These are phyloP conservation scores for Hordeum vulgare DNA, from an alignment of 176 grass and related monocot genomes.

Conservation along the genomic window DNA sequence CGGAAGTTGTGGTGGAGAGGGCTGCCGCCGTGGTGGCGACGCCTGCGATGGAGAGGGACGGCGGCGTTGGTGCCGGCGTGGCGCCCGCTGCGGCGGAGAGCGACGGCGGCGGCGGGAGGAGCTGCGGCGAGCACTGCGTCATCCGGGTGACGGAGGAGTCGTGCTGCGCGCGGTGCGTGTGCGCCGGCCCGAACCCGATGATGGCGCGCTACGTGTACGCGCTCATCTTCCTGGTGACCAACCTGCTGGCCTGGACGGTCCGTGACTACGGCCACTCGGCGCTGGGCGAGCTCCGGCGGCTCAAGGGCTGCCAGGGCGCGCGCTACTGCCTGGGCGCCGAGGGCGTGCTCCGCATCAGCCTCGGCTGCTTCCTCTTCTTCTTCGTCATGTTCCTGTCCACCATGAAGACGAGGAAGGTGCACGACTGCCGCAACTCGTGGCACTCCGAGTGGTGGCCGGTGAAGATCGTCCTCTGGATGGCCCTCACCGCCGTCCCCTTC, in stretches of 20 bases:
- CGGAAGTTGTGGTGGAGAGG: background rate
- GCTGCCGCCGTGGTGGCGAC: background rate
- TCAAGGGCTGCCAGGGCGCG: slow-evolving; percentile 47
- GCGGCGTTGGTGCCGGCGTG: background rate
- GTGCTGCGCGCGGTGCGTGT: slow-evolving; percentile 49
- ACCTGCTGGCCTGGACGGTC: slow-evolving; percentile 84
- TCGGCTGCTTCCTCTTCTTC: slow-evolving; percentile 96
- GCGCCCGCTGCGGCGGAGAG: background rate
- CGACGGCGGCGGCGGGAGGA: background rate
- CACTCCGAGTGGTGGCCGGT: slow-evolving; percentile 97
- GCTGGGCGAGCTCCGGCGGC: slow-evolving; percentile 61
- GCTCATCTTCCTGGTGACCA: slow-evolving; percentile 79
- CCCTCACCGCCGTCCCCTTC: slow-evolving; percentile 68
- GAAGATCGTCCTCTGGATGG: slow-evolving; percentile 81
- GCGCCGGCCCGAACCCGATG: slow-evolving; percentile 57
- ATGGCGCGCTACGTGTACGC: slow-evolving; percentile 82
- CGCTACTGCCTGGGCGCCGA: slow-evolving; percentile 73
- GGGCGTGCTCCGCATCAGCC: slow-evolving; percentile 87
- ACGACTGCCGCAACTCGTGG: slow-evolving; percentile 76
- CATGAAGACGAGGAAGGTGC: slow-evolving; percentile 44
- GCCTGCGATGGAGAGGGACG: background rate
- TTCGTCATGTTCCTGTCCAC: slow-evolving; percentile 95
- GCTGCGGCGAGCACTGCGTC: background rate
- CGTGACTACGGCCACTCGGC: slow-evolving; percentile 74
- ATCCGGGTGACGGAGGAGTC: slow-evolving; percentile 45